Evolutionary conservation across 345 rosid species (phyloP), one percentile per base, ranked within the genome.

Genomic region (Schrenkiella parvula): DNA sequence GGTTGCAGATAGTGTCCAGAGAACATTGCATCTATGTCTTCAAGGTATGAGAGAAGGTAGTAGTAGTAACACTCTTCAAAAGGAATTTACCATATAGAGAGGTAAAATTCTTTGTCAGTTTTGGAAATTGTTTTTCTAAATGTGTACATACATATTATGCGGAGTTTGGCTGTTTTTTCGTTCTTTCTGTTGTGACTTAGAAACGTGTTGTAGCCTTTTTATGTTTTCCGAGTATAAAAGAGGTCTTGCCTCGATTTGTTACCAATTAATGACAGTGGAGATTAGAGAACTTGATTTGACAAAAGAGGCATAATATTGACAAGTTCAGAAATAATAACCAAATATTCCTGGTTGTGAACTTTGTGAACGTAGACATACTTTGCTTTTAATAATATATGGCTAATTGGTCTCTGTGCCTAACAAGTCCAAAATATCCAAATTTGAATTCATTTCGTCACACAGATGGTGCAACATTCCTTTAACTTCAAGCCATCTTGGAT

Each of bases 1-100:
- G 47, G 92, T 90, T 31, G 98, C 99, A 12, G 99, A 95, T 53
- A 81, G 66, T 34, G 89, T 90, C 65, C 99, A 91, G 79, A 88
- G 76, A 82, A 71, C 87, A 48, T 77, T 92, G 47, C 84, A 88
- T 75, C 2, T 50, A 17, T 87, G 87, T 66, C 91, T 92, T 59
- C 97, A 89, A 81, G 93, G 89, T 54, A 80, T 92, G 68, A 86
- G 83, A 78, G 97, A 90, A 0, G 75, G 83, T 14, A 85, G 74
- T 15, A 86, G 73, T 17, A 86, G 73, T 39, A 76, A 70, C 58
- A 68, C 74, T 42, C 82, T 82, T 70, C 47, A 59, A 41, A 66
- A 74, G 53, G 72, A 74, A 21, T 67, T 59, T 58, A 59, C 73
- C 54, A 61, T 75, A 68, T 68, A 43, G 21, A 8, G 21, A 22